Evolutionary conservation across 1,284 basidiomycete genomes (phyloP).

Genomic region (Pterulicium gracile): DNA sequence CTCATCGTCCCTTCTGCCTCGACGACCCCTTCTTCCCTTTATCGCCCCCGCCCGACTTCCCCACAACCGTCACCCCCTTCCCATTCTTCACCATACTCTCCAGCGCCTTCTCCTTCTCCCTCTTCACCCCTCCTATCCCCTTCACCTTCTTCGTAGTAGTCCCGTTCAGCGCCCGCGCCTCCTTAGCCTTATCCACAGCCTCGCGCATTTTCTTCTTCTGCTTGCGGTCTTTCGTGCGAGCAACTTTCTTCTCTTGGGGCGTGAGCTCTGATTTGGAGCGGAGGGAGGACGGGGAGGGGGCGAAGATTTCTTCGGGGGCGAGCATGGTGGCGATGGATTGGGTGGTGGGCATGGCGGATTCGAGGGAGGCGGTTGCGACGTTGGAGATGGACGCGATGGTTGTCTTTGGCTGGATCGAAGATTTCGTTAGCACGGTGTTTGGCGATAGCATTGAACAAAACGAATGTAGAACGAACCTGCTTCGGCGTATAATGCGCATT

Average conservation of each 20-base stretch:
- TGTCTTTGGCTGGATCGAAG: slow-evolving; percentile 65
- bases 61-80: slow-evolving; percentile 81
- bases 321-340: slow-evolving; percentile 73
- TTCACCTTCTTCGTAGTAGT: slow-evolving; percentile 60
- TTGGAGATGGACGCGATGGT: slow-evolving; percentile 83
- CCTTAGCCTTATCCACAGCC: slow-evolving; percentile 39
- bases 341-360: slow-evolving; percentile 83
- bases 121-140: slow-evolving; percentile 45
- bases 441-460: neutral
- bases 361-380: slow-evolving; percentile 75
- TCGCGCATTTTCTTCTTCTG: slow-evolving; percentile 63
- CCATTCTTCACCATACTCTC: slow-evolving; percentile 74
- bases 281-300: slow-evolving; percentile 41
- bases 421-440: slow-evolving; percentile 8
- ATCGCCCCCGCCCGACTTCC: no score
- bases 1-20: no score
- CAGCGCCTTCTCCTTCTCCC: slow-evolving; percentile 75
- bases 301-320: slow-evolving; percentile 89
- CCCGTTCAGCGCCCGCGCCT: slow-evolving; percentile 24
- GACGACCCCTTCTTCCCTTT: no score
- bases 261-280: slow-evolving; percentile 75
- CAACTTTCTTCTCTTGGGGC: slow-evolving; percentile 71
- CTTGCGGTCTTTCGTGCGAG: slow-evolving; percentile 68
- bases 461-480: slow-evolving; percentile 48
- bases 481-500: slow-evolving; percentile 97